Percentiles rank a stretch among this genome's conserved stretches.
phyloP scores from a whole-genome alignment of 129 eudicot species.

The Solidago caesia region DNA sequence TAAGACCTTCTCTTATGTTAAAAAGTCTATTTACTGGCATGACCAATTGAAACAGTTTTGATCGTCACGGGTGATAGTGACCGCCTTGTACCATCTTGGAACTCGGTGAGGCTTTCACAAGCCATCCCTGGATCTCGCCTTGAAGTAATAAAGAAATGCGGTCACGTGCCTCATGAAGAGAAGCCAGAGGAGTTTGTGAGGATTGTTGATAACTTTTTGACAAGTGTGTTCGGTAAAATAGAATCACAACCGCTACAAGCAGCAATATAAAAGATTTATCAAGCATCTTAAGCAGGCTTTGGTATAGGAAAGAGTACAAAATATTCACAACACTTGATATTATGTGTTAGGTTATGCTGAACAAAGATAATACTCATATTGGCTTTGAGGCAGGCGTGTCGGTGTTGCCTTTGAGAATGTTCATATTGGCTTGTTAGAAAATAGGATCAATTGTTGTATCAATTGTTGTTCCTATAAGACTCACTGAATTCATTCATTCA shows the following conservation, averaged over 20 bases:
- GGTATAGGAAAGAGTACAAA: background rate
- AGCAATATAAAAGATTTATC: conserved; percentile 27
- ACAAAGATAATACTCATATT: background rate
- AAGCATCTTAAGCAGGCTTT: background rate
- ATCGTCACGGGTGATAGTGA: conserved; percentile 87
- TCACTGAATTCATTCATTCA: too few species aligned
- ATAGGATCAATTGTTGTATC: conserved; percentile 4
- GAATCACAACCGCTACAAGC: conserved; percentile 46
- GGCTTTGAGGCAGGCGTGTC: background rate
- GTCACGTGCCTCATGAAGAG: conserved; percentile 94
- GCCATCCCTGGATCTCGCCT: conserved; percentile 74
- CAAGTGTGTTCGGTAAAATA: conserved; percentile 38
- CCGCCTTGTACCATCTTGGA: conserved; percentile 96
- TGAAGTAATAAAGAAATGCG: conserved; percentile 72
- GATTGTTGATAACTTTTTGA: conserved; percentile 58
- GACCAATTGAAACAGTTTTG: conserved; percentile 50
- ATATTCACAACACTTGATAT: background rate
- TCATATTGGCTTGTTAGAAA: background rate
- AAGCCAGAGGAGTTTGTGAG: conserved; percentile 67
- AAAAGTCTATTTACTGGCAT: conserved; percentile 16
- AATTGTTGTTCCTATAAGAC: too few species aligned
- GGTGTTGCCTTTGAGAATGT: background rate
- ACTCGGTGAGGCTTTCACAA: conserved; percentile 63
- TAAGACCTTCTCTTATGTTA: background rate
- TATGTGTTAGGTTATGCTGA: background rate